Conservation (phyloP, 2,329 filamentous ascomycete species). For the Leptographium procerum region DNA sequence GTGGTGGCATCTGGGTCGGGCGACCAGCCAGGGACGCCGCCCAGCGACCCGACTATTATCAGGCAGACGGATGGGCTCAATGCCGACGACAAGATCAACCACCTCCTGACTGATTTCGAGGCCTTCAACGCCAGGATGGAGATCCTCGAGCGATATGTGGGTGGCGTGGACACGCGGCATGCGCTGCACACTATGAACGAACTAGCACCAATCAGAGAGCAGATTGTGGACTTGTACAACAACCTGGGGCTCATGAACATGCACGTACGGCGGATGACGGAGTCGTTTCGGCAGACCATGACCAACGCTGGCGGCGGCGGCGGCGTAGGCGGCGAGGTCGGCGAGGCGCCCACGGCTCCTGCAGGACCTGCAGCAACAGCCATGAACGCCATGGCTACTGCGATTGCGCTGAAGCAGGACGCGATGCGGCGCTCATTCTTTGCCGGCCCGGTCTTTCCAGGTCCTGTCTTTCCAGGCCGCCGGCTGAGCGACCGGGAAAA, state of each 20-base stretch:
- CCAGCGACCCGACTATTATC: not conserved
- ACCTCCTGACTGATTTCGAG: slow-evolving; percentile 33
- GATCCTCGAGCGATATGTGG: slow-evolving; percentile 43
- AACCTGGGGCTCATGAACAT: slow-evolving; percentile 46
- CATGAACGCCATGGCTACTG: not conserved
- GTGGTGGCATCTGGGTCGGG: not conserved
- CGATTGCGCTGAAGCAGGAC: not conserved
- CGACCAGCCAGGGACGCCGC: not conserved
- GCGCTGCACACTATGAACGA: slow-evolving; percentile 51
- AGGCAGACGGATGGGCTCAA: slow-evolving; percentile 5
- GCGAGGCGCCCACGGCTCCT: not conserved
- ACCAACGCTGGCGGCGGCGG: slow-evolving; percentile 5
- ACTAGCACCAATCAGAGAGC: slow-evolving; percentile 49
- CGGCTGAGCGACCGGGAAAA: slow-evolving; percentile 13
- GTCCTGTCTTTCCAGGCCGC: slow-evolving; percentile 1
- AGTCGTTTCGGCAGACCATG: slow-evolving; percentile 10
- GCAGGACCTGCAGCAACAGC: not conserved
- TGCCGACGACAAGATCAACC: slow-evolving; percentile 21
- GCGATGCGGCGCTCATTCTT: not conserved
- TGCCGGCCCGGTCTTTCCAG: not conserved
- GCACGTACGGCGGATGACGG: slow-evolving; percentile 49
- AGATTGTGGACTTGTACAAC: slow-evolving; percentile 48
- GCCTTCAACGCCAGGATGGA: slow-evolving; percentile 45
- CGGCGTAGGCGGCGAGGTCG: slow-evolving; percentile 7
- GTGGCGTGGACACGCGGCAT: slow-evolving; percentile 48